Percentiles rank a stretch among this genome's conserved stretches.
Conservation (phyloP, 768 basidiomycete species). For the Collybia mongolica region DNA sequence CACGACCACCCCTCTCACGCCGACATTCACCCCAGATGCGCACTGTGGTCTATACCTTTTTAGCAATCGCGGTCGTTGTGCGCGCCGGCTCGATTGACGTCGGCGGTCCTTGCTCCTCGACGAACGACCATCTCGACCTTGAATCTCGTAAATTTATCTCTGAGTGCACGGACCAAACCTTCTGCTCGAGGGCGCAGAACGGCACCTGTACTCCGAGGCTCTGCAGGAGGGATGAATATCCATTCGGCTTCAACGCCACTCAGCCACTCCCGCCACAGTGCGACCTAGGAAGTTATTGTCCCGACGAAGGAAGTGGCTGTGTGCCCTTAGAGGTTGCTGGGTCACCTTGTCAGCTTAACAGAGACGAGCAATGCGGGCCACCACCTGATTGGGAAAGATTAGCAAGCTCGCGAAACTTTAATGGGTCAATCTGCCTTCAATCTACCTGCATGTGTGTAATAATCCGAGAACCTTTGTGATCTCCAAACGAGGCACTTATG, state of each 20-base stretch:
- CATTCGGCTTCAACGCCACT: conserved; percentile 42
- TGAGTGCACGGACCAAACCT: conserved; percentile 59
- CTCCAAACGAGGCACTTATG: background rate
- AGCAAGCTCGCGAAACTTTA: conserved; percentile 39
- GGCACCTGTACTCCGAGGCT: conserved; percentile 51
- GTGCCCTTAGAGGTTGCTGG: conserved; percentile 38
- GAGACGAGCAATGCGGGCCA: conserved; percentile 56
- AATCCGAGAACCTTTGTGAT: background rate
- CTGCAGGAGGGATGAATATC: conserved; percentile 63
- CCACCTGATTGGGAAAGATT: conserved; percentile 39
- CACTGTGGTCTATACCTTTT: background rate
- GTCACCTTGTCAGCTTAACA: conserved; percentile 53
- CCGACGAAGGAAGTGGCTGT: conserved; percentile 66
- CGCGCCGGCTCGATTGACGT: conserved; percentile 3
- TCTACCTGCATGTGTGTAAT: conserved; percentile 53
- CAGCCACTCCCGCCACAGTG: conserved; percentile 54
- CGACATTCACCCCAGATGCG: background rate
- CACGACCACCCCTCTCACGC: background rate
- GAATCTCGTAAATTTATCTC: conserved; percentile 56
- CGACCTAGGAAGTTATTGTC: conserved; percentile 53
- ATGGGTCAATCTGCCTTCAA: conserved; percentile 59
- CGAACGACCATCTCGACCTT: conserved; percentile 52
- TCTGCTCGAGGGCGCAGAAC: conserved; percentile 42
- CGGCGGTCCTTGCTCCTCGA: conserved; percentile 33
- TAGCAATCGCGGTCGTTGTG: background rate